Evolutionary conservation across 495 filamentous ascomycete species (phyloP), one percentile per base, ranked within the genome.

Genomic region (Aspergillus taichungensis): DNA sequence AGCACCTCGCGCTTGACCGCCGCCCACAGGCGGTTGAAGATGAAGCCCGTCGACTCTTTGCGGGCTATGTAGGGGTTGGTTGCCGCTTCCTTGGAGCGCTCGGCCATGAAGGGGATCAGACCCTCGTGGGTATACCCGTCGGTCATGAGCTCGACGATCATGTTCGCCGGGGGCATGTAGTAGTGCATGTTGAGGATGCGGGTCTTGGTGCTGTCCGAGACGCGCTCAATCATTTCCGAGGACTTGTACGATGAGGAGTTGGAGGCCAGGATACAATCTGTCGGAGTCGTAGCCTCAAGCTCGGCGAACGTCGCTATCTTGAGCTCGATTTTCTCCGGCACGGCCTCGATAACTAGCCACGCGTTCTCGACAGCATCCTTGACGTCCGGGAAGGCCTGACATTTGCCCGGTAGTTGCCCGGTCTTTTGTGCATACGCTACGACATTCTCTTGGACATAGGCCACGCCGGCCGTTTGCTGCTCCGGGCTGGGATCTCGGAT

Each of bases 11-110:
- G 57, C 52, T 77, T 75, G 42, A 75, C 63, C 10, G 74, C 74
- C 1, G 68, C 73, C 72, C 73, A 78, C 4, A 78, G 51, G 0
- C 74, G 69, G 34, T 74, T 73, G 55, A 75, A 66, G 9, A 78
- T 69, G 42, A 77, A 69, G 2, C 74, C 74, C 0, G 64, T 73
- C 2, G 66, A 70, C 45, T 76, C 63, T 40, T 60, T 63, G 18
- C 54, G 49, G 3, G 71, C 69, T 6, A 67, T 53, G 40, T 70
- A 61, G 5, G 75, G 73, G 7, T 35, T 40, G 11, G 71, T 51
- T 1, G 18, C 71, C 61, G 24, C 68, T 47, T 49, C 66, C 57
- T 44, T 60, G 30, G 55, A 71, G 56, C 62, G 54, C 6, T 49
- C 51, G 1, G 50, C 57, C 47, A 78, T 47, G 46, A 76, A 73